Percentiles rank a stretch among this genome's conserved stretches.
phyloP scores from a whole-genome alignment of 768 basidiomycete genomes.

The Candolleomyces efflorescens region DNA sequence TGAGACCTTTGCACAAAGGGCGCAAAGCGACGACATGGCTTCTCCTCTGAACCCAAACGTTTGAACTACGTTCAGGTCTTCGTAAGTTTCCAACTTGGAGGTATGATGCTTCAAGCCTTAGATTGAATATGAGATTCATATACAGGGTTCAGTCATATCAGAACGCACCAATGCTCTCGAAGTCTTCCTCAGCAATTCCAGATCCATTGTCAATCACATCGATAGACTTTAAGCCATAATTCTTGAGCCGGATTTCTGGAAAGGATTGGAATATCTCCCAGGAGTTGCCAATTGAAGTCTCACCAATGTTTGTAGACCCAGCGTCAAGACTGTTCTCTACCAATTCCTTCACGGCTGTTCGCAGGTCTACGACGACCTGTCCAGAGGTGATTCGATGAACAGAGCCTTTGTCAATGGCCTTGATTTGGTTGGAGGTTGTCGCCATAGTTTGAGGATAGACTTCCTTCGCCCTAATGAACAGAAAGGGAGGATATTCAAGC shows the following conservation, averaged over 20 bases:
- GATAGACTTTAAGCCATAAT: conserved; percentile 76
- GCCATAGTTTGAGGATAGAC: neutral
- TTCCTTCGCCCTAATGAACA: too few species aligned
- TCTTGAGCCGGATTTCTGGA: conserved; percentile 85
- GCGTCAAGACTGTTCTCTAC: conserved; percentile 97
- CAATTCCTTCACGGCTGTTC: conserved; percentile 93
- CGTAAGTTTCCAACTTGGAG: conserved; percentile 78
- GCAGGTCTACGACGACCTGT: conserved; percentile 91
- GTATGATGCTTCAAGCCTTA: conserved; percentile 90
- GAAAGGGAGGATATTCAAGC: too few species aligned
- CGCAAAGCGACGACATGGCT: conserved; percentile 91
- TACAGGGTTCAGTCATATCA: neutral
- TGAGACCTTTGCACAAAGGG: conserved; percentile 63
- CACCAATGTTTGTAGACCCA: conserved; percentile 82
- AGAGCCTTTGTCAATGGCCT: conserved; percentile 70
- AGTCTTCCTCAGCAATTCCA: conserved; percentile 77
- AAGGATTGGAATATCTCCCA: neutral
- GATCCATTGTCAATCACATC: conserved; percentile 93
- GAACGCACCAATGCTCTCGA: conserved; percentile 69
- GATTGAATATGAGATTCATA: neutral
- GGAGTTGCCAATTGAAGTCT: conserved; percentile 14
- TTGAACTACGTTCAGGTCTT: conserved; percentile 64
- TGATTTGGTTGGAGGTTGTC: conserved; percentile 22
- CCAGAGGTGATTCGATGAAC: conserved; percentile 91
- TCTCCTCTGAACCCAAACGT: conserved; percentile 97